Conservation (phyloP, 805 yeast genomes). For the Allodekkera sacchari region DNA sequence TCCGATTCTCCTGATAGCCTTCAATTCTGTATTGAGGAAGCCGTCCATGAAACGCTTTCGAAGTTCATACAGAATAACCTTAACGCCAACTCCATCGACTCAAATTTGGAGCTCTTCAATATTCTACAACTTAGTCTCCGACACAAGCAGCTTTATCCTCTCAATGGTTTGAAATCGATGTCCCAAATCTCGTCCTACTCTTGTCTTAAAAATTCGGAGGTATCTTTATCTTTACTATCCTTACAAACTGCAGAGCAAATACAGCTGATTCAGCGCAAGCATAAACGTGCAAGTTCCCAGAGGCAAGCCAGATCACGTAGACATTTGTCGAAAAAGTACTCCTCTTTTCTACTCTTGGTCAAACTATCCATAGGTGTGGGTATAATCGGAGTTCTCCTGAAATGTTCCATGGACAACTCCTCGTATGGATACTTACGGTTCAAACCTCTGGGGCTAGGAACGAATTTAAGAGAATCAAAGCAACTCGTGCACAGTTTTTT, state of each 20-base stretch:
- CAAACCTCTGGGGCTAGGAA: too few relatives aligned
- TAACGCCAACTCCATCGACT: slow-evolving; percentile 15
- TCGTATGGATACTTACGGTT: too few relatives aligned
- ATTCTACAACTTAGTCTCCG: slow-evolving; percentile 11
- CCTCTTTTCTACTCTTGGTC: too few relatives aligned
- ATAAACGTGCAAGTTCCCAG: background rate
- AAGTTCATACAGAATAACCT: slow-evolving; percentile 21
- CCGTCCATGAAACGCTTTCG: slow-evolving; percentile 20
- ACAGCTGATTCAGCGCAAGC: background rate
- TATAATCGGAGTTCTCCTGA: too few relatives aligned
- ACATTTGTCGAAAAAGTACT: too few relatives aligned
- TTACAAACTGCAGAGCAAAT: slow-evolving; percentile 1
- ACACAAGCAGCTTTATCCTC: background rate
- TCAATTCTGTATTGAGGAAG: slow-evolving; percentile 17
- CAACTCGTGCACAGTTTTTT: too few relatives aligned
- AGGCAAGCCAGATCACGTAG: background rate
- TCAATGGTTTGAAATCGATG: background rate
- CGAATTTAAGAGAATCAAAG: too few relatives aligned
- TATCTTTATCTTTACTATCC: background rate
- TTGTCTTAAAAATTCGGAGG: slow-evolving; percentile 1
- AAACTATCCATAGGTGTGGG: too few relatives aligned
- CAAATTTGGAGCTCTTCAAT: slow-evolving; percentile 16
- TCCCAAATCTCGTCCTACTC: slow-evolving; percentile 5
- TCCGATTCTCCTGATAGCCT: slow-evolving; percentile 11
- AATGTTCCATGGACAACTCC: too few relatives aligned